These are phyloP conservation scores for Leccinum fibrillosum DNA, from an alignment of 768 basidiomycete species.

Conservation along the genomic window DNA sequence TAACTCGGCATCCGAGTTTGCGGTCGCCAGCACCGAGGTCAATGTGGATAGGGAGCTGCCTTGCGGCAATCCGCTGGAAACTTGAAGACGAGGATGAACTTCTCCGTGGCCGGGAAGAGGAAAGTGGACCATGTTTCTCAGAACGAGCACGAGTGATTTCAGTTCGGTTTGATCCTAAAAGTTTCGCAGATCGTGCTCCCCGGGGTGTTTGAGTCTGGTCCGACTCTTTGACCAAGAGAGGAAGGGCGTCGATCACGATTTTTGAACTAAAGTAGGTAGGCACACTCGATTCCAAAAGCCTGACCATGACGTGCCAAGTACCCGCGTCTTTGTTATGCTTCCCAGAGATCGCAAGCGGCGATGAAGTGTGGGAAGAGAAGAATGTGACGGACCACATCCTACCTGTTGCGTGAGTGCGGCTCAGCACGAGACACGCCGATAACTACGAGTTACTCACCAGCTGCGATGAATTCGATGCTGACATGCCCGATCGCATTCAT, in stretches of 20 bases:
- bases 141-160: not conserved
- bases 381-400: constrained; percentile 27
- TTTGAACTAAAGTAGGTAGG: constrained; percentile 18
- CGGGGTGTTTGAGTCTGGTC: not conserved
- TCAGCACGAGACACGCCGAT: not conserved
- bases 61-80: not conserved
- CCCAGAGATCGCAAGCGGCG: not conserved
- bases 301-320: constrained; percentile 44
- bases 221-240: not conserved
- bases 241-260: constrained; percentile 8
- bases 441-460: constrained; percentile 5
- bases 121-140: not conserved
- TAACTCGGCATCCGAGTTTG: constrained; percentile 12
- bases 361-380: constrained; percentile 14
- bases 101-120: not conserved
- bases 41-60: constrained; percentile 2
- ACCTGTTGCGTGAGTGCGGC: constrained; percentile 1
- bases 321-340: constrained; percentile 8
- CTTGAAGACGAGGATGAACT: not conserved
- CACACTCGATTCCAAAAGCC: constrained; percentile 20
- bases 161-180: not conserved
- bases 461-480: constrained; percentile 61
- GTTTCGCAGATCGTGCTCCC: constrained; percentile 2
- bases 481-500: constrained; percentile 60
- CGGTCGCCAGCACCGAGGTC: constrained; percentile 7